A percentile compares a stretch with the other conserved stretches of the same genome.
Evolutionary conservation across 371 early-diverging fungal genomes (phyloP).

Genomic region (Zychaea mexicana): DNA sequence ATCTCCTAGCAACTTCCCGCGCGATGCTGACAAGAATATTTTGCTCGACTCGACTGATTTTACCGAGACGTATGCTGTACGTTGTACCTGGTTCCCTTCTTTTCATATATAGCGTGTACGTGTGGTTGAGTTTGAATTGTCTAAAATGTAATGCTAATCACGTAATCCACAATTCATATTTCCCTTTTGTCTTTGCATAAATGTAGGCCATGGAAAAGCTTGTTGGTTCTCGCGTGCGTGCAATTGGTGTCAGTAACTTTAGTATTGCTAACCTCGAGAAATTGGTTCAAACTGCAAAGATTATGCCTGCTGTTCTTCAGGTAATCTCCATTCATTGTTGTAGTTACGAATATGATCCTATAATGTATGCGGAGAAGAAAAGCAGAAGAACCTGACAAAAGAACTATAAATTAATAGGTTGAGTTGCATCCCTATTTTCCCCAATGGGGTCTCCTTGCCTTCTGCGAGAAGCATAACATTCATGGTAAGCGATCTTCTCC

Average conservation of each 20-base stretch:
- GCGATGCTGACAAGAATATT: constrained; percentile 31
- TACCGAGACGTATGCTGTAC: constrained; percentile 52
- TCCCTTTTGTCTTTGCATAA: background rate
- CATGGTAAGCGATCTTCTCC: constrained; percentile 20
- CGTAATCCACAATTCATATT: constrained; percentile 1
- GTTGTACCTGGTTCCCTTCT: no score
- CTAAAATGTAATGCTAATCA: constrained; percentile 6
- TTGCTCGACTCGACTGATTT: constrained; percentile 26
- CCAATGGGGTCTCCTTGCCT: constrained; percentile 72
- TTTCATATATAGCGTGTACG: background rate
- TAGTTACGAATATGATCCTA: background rate
- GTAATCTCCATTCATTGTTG: constrained; percentile 19
- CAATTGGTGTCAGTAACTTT: constrained; percentile 72
- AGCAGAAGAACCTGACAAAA: no score
- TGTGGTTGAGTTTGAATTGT: background rate
- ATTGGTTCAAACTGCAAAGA: constrained; percentile 47
- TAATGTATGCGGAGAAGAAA: no score
- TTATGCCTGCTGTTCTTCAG: constrained; percentile 70
- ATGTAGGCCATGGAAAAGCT: constrained; percentile 61
- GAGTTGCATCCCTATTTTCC: constrained; percentile 92
- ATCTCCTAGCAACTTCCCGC: constrained; percentile 21
- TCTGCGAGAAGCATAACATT: constrained; percentile 37
- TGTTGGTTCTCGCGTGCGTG: constrained; percentile 52
- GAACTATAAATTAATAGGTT: constrained; percentile 42
- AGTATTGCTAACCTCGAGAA: constrained; percentile 49